These are phyloP conservation scores for Nadsonia commutata DNA, from an alignment of 1,139 yeast genomes.

Conservation along the genomic window DNA sequence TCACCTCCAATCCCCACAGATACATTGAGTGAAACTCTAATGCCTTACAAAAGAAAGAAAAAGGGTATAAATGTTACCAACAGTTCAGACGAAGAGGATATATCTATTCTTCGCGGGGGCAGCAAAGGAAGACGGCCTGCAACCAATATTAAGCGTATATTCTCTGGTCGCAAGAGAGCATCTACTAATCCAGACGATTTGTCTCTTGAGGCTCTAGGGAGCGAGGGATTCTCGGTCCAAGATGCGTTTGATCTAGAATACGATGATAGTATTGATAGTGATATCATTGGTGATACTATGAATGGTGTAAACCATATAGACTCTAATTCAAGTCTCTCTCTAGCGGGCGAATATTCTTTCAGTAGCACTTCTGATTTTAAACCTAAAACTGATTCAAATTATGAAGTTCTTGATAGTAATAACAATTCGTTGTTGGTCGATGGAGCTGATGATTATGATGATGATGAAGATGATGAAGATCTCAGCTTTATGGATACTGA, in stretches of 20 bases:
- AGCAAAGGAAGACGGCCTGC: not conserved
- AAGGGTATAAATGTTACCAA: constrained; percentile 3
- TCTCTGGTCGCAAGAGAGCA: not conserved
- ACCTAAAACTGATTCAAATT: not conserved
- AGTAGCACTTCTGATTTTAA: not conserved
- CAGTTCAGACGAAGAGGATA: constrained; percentile 8
- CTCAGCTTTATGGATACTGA: constrained; percentile 7
- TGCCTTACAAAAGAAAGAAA: constrained; percentile 5
- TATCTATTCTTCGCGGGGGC: constrained; percentile 1
- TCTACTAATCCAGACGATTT: not conserved
- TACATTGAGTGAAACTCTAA: constrained; percentile 6
- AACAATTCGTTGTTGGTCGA: constrained; percentile 1
- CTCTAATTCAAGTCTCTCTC: not conserved
- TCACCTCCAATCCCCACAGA: constrained; percentile 19
- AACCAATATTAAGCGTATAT: not conserved
- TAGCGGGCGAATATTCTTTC: not conserved
- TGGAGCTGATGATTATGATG: constrained; percentile 8
- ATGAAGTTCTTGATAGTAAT: constrained; percentile 4
- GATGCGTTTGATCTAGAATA: constrained; percentile 1
- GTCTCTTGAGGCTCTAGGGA: not conserved
- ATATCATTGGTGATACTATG: too few species aligned
- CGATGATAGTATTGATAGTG: too few species aligned
- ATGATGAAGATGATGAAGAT: constrained; percentile 8
- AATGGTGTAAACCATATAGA: not conserved
- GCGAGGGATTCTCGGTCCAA: not conserved